These are phyloP conservation scores for Trichoderma harzianum DNA, from an alignment of 2,329 filamentous ascomycete species.

Conservation along the genomic window DNA sequence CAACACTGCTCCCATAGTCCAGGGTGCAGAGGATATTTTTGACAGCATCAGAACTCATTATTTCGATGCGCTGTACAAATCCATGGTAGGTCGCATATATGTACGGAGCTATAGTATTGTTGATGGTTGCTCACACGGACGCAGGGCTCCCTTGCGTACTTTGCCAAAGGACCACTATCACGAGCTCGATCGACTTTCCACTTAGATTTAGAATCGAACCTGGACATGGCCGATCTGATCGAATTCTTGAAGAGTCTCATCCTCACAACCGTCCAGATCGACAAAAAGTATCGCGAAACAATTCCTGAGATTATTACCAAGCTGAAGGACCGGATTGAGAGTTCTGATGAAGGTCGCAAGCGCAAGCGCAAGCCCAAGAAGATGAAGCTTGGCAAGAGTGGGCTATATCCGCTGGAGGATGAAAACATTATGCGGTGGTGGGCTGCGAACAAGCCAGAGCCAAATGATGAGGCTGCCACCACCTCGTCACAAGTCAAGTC, in stretches of 20 bases:
- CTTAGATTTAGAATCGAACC: constrained; percentile 55
- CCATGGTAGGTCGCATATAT: constrained; percentile 46
- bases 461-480: constrained; percentile 46
- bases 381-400: constrained; percentile 64
- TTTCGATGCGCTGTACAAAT: constrained; percentile 59
- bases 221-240: constrained; percentile 61
- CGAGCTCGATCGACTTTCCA: constrained; percentile 70
- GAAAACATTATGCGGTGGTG: constrained; percentile 68
- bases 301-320: constrained; percentile 59
- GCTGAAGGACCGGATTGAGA: constrained; percentile 55
- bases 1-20: not conserved
- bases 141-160: constrained; percentile 75
- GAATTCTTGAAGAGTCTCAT: constrained; percentile 66
- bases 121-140: not conserved
- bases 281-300: constrained; percentile 76
- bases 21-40: constrained; percentile 45
- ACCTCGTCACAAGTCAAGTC: constrained; percentile 55
- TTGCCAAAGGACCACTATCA: constrained; percentile 77
- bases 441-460: constrained; percentile 53
- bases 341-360: constrained; percentile 45
- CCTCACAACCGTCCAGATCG: constrained; percentile 64
- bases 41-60: constrained; percentile 58
- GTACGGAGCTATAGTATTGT: too few relatives aligned
- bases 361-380: constrained; percentile 59
- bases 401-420: constrained; percentile 65